Base-by-base conservation (phyloP, 495 filamentous ascomycete species). In the Penicillium desertorum region DNA sequence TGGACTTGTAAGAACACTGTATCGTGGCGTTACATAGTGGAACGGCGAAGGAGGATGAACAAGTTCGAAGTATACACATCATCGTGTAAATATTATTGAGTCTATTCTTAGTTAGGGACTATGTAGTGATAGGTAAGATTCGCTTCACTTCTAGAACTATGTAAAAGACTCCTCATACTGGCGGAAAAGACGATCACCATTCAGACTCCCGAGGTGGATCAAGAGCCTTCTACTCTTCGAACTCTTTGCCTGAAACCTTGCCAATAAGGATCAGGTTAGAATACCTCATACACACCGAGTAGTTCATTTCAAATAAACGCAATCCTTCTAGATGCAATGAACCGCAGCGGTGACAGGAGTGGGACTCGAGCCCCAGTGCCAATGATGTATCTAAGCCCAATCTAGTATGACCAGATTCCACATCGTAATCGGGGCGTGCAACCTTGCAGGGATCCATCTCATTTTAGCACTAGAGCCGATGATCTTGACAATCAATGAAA, bases 311-410 rank as follows among this genome's bases (percentile, higher is more conserved):
- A n/a, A 23, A 25, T 51, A 37, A 37, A 3, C 34, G n/a, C 10
- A n/a, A 51, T 22, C 14, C 48, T 41, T 51, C 20, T 34, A 39
- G 34, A 27, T 51, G 34, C 48, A 39, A 37, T 25, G 48, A 51
- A 27, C 48, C 34, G 34, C 34, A 19, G 45, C 45, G 25, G 45
- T 47, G 23, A 4, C 23, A 19, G 45, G 8, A 16, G 14, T 22
- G 25, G 16, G 25, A 51, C 20, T 39, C 19, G n/a, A 8, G 2
- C 7, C 14, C 36, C 29, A 42, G 22, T 1, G 23, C 34, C 50
- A 42, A 49, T 32, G 5, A 42, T 42, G 45, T 30, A n/a, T 6
- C 8, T 3, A 47, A 29, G 1, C 23, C 22, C 17, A 6, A 19
- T 30, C 23, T 42, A 42, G 19, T n/a, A 43, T 17, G 9, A 19